Evolutionary conservation across 108 stramenopile genomes (phyloP), one percentile per base, ranked within the genome.

Genomic region (Stephanodiscus triporus): DNA sequence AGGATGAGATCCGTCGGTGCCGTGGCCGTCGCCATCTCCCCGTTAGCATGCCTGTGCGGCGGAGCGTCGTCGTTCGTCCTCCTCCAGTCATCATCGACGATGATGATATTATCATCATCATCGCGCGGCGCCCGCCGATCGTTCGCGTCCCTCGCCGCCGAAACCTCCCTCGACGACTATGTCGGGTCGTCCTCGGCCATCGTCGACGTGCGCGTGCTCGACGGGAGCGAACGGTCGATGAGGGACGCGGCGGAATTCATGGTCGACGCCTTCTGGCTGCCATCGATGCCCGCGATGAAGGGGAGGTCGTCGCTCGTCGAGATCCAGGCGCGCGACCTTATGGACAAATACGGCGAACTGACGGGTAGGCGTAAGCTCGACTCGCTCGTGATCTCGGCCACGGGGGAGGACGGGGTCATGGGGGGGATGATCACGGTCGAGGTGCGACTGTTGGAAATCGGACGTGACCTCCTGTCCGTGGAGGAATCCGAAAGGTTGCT

Each of bases 231-330:
- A 36, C 9, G 16, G 22, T 70, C 79, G 6, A 68, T 86, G 30
- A 64, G 76, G n/a, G 54, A 70, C 26, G 84, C 78, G 4, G 84
- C 86, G 45, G 29, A 56, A 11, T 89, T 89, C 53, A 73, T 89
- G 63, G 82, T 89, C 11, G 86, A 87, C 56, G 43, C 80, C 16
- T 89, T 89, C 63, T 89, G 88, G 88, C 6, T 73, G 82, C 20
- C 87, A 79, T 51, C 65, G 81, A 17, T 24, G 19, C 76, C 32
- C 49, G 54, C 38, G 68, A 51, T 23, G 61, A 75, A 14, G 47
- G 43, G 8, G 64, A 68, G 59, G n/a, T 71, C 68, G 32, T 66
- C 69, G 20, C 72, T 87, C 34, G 50, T 81, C 24, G 58, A 63
- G 2, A 72, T 83, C 37, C 86, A 87, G 71, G 79, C 65, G 11